These are phyloP conservation scores for Pseudogymnoascus sp. DNA, from an alignment of 2,329 filamentous ascomycete species.

Conservation along the genomic window DNA sequence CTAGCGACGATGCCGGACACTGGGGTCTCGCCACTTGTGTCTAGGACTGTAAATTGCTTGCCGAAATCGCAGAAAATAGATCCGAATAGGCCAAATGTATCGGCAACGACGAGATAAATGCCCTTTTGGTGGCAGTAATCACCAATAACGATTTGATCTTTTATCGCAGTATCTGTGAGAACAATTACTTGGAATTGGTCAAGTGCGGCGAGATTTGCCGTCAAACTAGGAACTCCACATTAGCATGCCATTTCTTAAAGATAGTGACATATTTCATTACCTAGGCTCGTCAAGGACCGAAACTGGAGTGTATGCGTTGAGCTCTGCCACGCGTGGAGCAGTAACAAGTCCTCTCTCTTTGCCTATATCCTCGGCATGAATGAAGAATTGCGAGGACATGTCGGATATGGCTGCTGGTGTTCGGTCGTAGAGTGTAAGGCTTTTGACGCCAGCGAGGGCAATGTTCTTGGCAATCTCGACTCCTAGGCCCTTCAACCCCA, in stretches of 20 bases:
- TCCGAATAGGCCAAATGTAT: conserved; percentile 90
- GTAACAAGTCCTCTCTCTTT: conserved; percentile 84
- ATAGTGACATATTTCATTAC: conserved; percentile 29
- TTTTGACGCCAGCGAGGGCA: conserved; percentile 95
- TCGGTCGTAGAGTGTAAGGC: conserved; percentile 86
- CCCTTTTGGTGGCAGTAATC: conserved; percentile 93
- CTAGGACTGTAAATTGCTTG: conserved; percentile 82
- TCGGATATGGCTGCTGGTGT: conserved; percentile 76
- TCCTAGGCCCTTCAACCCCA: conserved; percentile 86
- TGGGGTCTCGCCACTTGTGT: conserved; percentile 83
- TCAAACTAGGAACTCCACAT: conserved; percentile 46
- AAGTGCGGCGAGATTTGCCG: conserved; percentile 68
- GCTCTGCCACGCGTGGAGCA: conserved; percentile 79
- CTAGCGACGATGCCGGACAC: conserved; percentile 81
- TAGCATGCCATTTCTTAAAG: conserved; percentile 11
- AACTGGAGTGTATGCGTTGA: conserved; percentile 94
- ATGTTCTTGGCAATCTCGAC: conserved; percentile 99
- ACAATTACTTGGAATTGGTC: conserved; percentile 91
- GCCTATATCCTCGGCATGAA: conserved; percentile 78
- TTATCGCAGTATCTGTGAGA: conserved; percentile 73
- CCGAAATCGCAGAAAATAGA: conserved; percentile 97
- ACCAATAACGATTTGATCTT: conserved; percentile 73
- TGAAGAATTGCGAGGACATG: conserved; percentile 95
- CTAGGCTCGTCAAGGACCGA: conserved; percentile 57
- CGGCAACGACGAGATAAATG: conserved; percentile 80